Percentiles rank a stretch among this genome's conserved stretches.
phyloP scores from a whole-genome alignment of 169 alveolate species.

The Eimeria necatrix region DNA sequence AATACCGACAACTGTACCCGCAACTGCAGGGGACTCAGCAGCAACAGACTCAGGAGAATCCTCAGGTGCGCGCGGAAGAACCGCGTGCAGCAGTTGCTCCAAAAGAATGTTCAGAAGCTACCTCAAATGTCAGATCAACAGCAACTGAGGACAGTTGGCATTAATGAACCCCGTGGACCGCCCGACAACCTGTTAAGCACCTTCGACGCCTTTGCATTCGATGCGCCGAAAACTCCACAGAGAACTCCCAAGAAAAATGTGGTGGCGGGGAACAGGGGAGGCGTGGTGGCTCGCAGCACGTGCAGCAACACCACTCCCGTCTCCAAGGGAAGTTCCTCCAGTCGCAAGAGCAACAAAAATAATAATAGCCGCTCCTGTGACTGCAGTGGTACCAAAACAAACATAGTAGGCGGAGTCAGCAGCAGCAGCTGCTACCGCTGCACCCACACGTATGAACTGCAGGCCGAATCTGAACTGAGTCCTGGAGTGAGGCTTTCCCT shows the following conservation, averaged over 20 bases:
- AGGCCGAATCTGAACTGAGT: conserved; percentile 23
- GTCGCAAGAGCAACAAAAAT: conserved; percentile 23
- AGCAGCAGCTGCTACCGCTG: conserved; percentile 9
- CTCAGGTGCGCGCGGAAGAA: background rate
- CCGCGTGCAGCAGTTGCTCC: background rate
- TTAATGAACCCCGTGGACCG: background rate
- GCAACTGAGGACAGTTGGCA: background rate
- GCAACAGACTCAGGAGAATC: background rate
- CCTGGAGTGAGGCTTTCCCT: conserved; percentile 32
- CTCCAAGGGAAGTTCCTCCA: background rate
- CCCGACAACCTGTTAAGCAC: background rate
- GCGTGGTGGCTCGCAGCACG: background rate
- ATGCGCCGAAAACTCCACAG: conserved; percentile 1
- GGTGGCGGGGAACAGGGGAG: background rate
- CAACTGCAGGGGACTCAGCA: conserved; percentile 24
- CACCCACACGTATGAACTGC: background rate
- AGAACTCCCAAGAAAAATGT: background rate
- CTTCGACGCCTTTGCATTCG: conserved; percentile 24
- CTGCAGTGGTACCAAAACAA: background rate
- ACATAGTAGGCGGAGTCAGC: background rate
- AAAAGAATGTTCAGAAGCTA: background rate
- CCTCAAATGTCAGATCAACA: background rate
- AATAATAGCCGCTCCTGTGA: background rate
- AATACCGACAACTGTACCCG: background rate
- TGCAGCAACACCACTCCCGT: background rate